Base-by-base conservation (phyloP, 1,284 basidiomycete genomes). In the Fomitopsis betulina region DNA sequence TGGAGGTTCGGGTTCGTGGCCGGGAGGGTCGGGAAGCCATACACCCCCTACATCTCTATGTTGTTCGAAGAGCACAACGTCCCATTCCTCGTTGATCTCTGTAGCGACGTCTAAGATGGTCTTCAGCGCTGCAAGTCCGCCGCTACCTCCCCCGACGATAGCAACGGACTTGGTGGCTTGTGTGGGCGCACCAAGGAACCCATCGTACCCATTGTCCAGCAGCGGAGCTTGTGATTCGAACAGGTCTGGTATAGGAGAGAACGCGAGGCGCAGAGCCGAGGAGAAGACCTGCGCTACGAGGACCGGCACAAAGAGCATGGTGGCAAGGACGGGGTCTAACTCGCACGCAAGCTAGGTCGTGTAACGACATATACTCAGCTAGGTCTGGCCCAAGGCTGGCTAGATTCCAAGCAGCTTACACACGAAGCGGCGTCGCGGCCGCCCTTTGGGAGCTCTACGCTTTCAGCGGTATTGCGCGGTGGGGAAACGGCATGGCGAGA, bases 1-100 rank as follows among this genome's bases (percentile, higher is more conserved):
- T 25, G 81, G 81, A 13, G 80, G 79, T 17, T 67, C 62, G 2
- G 75, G 71, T 10, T 75, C 70, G 4, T 70, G 61, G 6, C 62
- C 64, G 35, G 60, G 56, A 19, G 72, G 69, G 58, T 84, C 80
- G 7, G 78, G 76, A 4, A 84, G 68, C 78, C 79, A 85, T 56
- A 84, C 67, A 6, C 83, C 82, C 19, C 80, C 82, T 7, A 84
- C 73, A 58, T 75, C 73, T 50, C 70, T 63, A 38, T 79, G 74
- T 65, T 82, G 76, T 62, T 86, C 84, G 62, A 77, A 84, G 35
- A 84, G 66, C 6, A 78, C 75, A 25, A 85, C 68, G 21, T 83
- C 75, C 75, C 80, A 81, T 10, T 66, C 65, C 17, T 62, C 59
- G 30, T 70, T 69, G 7, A 68, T 58, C 35, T 78, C 72, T 19